Evolutionary conservation across 345 rosid species (phyloP).

Genomic region (Salix exigua): DNA sequence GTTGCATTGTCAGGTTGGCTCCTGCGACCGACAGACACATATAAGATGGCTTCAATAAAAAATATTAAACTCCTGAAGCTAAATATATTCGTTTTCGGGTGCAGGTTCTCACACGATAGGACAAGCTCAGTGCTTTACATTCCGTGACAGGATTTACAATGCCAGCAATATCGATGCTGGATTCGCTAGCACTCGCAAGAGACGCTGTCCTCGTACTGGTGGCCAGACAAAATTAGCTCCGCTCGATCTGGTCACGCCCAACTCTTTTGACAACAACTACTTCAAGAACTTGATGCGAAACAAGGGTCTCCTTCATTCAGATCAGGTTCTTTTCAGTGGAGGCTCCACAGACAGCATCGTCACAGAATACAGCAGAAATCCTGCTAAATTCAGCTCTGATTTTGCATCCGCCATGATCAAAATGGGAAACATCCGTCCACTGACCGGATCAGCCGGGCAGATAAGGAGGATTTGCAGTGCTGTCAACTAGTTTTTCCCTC

Average conservation of each 20-base stretch:
- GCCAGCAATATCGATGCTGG: constrained; percentile 8
- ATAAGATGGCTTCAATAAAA: too few species aligned
- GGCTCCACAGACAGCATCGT: constrained; percentile 20
- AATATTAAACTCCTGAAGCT: too few species aligned
- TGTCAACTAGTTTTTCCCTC: constrained; percentile 21
- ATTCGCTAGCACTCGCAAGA: constrained; percentile 16
- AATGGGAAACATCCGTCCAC: constrained; percentile 43
- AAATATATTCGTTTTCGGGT: neutral
- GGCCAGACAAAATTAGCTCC: constrained; percentile 10
- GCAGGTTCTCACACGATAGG: constrained; percentile 17
- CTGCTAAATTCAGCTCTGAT: constrained; percentile 20
- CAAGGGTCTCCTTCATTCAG: constrained; percentile 18
- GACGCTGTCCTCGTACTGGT: constrained; percentile 4
- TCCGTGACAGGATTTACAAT: constrained; percentile 1
- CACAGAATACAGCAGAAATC: constrained; percentile 4
- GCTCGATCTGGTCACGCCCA: constrained; percentile 17
- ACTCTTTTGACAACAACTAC: constrained; percentile 15
- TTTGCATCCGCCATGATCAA: constrained; percentile 44
- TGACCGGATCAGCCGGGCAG: constrained; percentile 36
- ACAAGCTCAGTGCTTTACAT: neutral
- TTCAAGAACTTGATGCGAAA: constrained; percentile 13
- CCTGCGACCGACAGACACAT: neutral
- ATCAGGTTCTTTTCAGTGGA: constrained; percentile 19
- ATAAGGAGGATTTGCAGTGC: constrained; percentile 35
- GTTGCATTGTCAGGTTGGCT: constrained; percentile 19